Conservation (phyloP, 75 land plant species). For the Cupressus sempervirens region DNA sequence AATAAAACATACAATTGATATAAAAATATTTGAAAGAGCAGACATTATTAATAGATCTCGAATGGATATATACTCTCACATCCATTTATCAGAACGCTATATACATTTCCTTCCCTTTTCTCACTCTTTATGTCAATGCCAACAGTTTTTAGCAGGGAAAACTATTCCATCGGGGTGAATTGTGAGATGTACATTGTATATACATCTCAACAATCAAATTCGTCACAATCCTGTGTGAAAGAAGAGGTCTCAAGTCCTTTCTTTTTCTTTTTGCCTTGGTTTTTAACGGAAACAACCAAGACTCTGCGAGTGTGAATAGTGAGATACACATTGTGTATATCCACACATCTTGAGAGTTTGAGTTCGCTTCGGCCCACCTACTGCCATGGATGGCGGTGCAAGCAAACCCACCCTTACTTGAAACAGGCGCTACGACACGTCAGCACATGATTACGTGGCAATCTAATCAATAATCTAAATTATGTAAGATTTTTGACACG, state of each 20-base stretch:
- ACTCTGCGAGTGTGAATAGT: background rate
- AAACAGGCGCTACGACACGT: background rate
- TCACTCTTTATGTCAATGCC: background rate
- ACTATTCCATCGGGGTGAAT: background rate
- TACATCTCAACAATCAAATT: background rate
- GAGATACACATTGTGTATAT: constrained; percentile 6
- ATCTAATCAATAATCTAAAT: background rate
- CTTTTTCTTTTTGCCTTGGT: background rate
- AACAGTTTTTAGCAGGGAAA: background rate
- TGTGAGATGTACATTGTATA: constrained; percentile 5
- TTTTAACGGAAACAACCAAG: background rate
- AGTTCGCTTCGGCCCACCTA: background rate
- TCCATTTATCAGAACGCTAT: background rate
- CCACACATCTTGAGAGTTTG: background rate
- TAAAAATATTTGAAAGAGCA: background rate
- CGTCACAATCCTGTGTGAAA: background rate
- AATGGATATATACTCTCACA: background rate
- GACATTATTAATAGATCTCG: background rate
- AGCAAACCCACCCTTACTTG: background rate
- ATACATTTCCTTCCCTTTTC: background rate
- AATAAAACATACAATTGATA: background rate
- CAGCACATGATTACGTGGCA: background rate
- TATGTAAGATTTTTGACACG: background rate
- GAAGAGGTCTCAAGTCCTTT: background rate
- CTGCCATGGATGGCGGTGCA: background rate